Evolutionary conservation across 371 early-diverging fungal species (phyloP).

Genomic region (Mucor sp.): DNA sequence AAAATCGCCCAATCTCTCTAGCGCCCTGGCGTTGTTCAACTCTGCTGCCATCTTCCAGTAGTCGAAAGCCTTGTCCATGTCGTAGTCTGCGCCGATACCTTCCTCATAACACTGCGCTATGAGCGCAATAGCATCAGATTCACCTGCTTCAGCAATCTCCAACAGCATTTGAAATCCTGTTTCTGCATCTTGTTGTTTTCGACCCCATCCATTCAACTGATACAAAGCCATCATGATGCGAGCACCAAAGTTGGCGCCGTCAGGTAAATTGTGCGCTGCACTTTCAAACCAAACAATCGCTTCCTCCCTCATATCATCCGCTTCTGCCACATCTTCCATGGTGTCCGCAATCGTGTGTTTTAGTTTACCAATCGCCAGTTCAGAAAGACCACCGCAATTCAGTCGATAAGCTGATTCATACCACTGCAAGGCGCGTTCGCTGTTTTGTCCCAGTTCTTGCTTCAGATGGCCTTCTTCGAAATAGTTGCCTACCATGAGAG

Average conservation of each 20-base stretch:
- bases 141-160: slow-evolving; percentile 16
- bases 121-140: slow-evolving; percentile 13
- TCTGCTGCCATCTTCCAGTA: slow-evolving; percentile 42
- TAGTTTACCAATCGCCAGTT: slow-evolving; percentile 28
- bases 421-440: slow-evolving; percentile 22
- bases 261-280: background rate
- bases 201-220: slow-evolving; percentile 26
- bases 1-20: slow-evolving; percentile 27
- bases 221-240: slow-evolving; percentile 23
- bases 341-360: slow-evolving; percentile 16
- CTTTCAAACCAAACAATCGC: slow-evolving; percentile 29
- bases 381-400: slow-evolving; percentile 22
- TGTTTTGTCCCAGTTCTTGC: slow-evolving; percentile 8
- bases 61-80: slow-evolving; percentile 21
- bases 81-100: slow-evolving; percentile 20
- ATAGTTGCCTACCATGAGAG: slow-evolving; percentile 30
- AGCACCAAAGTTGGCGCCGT: background rate
- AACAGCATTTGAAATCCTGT: slow-evolving; percentile 19
- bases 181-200: slow-evolving; percentile 9
- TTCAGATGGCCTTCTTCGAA: slow-evolving; percentile 30
- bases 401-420: slow-evolving; percentile 28
- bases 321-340: background rate
- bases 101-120: slow-evolving; percentile 29
- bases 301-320: slow-evolving; percentile 26
- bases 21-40: slow-evolving; percentile 20